A percentile compares a stretch with the other conserved stretches of the same genome.
phyloP scores from a whole-genome alignment of 345 rosid genomes.

The Sonneratia alba region DNA sequence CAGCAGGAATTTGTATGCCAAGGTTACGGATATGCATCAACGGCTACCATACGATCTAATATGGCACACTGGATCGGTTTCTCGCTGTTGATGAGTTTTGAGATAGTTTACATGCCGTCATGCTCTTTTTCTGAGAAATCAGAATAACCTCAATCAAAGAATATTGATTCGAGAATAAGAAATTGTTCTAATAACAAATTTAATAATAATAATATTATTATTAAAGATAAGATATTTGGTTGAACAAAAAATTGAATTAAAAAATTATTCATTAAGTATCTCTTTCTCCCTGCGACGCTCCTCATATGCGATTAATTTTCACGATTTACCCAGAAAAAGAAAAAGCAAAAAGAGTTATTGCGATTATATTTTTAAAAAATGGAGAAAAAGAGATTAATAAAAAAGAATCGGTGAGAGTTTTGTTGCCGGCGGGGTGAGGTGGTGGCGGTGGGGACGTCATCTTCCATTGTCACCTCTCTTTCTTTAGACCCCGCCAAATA shows the following conservation, averaged over 20 bases:
- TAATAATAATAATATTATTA: too few relatives aligned
- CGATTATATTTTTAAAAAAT: background rate
- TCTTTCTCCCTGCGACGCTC: too few relatives aligned
- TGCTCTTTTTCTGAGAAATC: too few relatives aligned
- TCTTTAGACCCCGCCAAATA: slow-evolving; percentile 48
- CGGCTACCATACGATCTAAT: background rate
- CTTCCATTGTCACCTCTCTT: slow-evolving; percentile 31
- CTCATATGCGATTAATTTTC: background rate
- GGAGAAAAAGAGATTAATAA: background rate
- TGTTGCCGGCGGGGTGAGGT: too few relatives aligned
- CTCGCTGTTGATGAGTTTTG: too few relatives aligned
- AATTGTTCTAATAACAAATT: too few relatives aligned
- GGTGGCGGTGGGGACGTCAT: slow-evolving; percentile 9
- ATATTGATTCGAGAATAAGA: too few relatives aligned
- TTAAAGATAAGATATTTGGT: too few relatives aligned
- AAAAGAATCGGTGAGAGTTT: background rate
- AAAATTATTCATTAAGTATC: too few relatives aligned
- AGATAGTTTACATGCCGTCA: background rate
- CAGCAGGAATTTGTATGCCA: background rate
- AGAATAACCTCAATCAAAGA: too few relatives aligned
- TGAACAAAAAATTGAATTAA: too few relatives aligned
- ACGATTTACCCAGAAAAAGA: background rate
- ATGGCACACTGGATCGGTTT: background rate
- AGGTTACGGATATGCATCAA: too few relatives aligned
- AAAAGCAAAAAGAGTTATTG: background rate